Evolutionary conservation across 768 basidiomycete genomes (phyloP).

Genomic region (Tulasnella sp.): DNA sequence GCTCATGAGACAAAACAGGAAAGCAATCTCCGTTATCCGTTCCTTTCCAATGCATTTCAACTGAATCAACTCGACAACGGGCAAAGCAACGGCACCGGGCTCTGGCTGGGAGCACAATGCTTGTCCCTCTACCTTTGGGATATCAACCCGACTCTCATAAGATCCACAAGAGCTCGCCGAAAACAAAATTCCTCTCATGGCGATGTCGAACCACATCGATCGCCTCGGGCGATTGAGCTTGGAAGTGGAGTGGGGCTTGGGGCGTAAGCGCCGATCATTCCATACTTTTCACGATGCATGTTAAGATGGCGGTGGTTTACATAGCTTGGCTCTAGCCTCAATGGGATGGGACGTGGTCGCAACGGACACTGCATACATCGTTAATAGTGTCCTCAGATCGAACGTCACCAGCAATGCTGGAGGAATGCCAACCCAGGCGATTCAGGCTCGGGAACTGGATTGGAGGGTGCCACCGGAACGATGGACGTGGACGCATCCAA

Average conservation of each 20-base stretch:
- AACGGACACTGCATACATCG: constrained; percentile 60
- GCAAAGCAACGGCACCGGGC: constrained; percentile 62
- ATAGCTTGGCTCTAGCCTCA: constrained; percentile 52
- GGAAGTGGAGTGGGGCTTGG: constrained; percentile 77
- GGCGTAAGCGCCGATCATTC: constrained; percentile 38
- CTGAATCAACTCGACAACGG: constrained; percentile 54
- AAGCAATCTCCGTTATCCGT: constrained; percentile 37
- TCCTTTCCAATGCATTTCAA: constrained; percentile 32
- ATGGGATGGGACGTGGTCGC: constrained; percentile 67
- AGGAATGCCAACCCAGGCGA: neutral
- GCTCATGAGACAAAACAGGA: constrained; percentile 48
- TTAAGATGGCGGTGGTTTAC: constrained; percentile 5
- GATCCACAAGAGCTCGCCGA: neutral
- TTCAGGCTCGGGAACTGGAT: constrained; percentile 57
- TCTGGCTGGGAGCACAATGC: constrained; percentile 78
- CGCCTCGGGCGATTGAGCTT: constrained; percentile 53
- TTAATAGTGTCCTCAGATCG: constrained; percentile 46
- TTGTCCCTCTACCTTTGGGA: constrained; percentile 51
- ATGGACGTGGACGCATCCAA: constrained; percentile 46
- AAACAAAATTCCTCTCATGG: constrained; percentile 14
- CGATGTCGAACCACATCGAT: neutral
- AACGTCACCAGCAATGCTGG: constrained; percentile 52
- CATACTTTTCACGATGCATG: neutral
- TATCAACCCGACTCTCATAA: constrained; percentile 23
- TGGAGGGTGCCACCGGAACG: constrained; percentile 48